Conservation (phyloP, 768 basidiomycete species). For the Boletus bicolor region DNA sequence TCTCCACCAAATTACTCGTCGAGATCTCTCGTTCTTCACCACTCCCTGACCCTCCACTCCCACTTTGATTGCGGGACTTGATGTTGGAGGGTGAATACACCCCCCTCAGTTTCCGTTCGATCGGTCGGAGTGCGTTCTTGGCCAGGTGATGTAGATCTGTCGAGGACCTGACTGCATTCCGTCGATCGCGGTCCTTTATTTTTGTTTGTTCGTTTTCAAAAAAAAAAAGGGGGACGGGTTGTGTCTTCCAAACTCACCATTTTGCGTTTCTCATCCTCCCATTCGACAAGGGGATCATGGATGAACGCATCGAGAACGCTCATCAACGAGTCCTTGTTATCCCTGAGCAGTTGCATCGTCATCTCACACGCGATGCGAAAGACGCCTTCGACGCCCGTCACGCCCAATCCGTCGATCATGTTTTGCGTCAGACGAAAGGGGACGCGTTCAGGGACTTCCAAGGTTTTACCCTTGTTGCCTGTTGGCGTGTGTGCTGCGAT, state of each 20-base stretch:
- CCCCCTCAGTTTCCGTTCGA: conserved; percentile 80
- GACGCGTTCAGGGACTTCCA: conserved; percentile 88
- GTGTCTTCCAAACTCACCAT: conserved; percentile 36
- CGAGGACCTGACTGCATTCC: conserved; percentile 46
- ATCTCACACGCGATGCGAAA: conserved; percentile 92
- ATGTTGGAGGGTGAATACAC: conserved; percentile 50
- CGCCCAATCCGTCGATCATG: conserved; percentile 85
- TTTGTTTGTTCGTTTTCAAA: neutral
- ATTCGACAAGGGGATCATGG: conserved; percentile 95
- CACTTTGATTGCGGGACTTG: conserved; percentile 37
- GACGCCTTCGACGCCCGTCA: conserved; percentile 91
- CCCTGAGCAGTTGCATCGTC: conserved; percentile 79
- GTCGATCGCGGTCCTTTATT: conserved; percentile 43
- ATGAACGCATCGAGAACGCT: conserved; percentile 95
- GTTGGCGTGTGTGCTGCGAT: neutral
- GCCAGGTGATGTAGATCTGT: conserved; percentile 66
- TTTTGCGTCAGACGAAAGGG: conserved; percentile 96
- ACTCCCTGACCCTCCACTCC: conserved; percentile 21
- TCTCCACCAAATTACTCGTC: conserved; percentile 86
- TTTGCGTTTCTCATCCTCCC: conserved; percentile 80
- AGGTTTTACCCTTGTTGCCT: conserved; percentile 57
- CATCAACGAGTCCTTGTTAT: conserved; percentile 91
- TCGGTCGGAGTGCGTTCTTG: conserved; percentile 71
- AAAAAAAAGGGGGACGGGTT: too few relatives aligned
- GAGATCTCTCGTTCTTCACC: conserved; percentile 47